Evolutionary conservation across 148 eudicot species (phyloP).

Genomic region (Fallopia convolvulus): DNA sequence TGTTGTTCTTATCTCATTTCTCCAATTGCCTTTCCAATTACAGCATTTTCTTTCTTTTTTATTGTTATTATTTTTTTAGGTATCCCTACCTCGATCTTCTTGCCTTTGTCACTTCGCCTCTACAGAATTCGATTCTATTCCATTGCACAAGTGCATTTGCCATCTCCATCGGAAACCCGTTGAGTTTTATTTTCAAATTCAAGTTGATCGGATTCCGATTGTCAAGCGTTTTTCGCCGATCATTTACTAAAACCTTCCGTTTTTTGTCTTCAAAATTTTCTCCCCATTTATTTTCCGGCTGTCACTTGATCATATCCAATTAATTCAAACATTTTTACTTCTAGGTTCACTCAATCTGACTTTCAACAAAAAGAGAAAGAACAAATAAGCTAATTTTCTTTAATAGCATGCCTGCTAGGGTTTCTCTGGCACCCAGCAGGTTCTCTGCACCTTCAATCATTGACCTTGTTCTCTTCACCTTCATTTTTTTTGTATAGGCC

Average conservation of each 20-base stretch:
- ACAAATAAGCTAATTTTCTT: neutral
- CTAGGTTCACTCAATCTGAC: neutral
- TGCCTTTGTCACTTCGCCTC: neutral
- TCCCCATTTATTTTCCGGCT: neutral
- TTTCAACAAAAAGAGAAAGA: neutral
- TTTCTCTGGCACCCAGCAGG: neutral
- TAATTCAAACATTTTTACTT: neutral
- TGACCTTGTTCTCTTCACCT: neutral
- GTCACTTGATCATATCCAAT: neutral
- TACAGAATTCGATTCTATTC: neutral
- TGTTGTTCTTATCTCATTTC: constrained; percentile 7
- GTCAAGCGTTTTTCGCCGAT: neutral
- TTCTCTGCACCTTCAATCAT: constrained; percentile 2
- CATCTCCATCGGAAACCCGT: neutral
- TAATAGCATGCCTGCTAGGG: neutral
- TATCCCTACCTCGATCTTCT: neutral
- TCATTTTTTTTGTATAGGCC: neutral
- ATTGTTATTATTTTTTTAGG: neutral
- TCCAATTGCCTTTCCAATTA: neutral
- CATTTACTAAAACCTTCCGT: constrained; percentile 21
- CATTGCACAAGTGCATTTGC: neutral
- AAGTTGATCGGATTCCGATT: constrained; percentile 13
- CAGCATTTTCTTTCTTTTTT: neutral
- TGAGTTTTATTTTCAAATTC: neutral
- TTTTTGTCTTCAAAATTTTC: constrained; percentile 19